Evolutionary conservation across 2,329 filamentous ascomycete species (phyloP), one percentile per base, ranked within the genome.

Genomic region (Botrytis deweyae): DNA sequence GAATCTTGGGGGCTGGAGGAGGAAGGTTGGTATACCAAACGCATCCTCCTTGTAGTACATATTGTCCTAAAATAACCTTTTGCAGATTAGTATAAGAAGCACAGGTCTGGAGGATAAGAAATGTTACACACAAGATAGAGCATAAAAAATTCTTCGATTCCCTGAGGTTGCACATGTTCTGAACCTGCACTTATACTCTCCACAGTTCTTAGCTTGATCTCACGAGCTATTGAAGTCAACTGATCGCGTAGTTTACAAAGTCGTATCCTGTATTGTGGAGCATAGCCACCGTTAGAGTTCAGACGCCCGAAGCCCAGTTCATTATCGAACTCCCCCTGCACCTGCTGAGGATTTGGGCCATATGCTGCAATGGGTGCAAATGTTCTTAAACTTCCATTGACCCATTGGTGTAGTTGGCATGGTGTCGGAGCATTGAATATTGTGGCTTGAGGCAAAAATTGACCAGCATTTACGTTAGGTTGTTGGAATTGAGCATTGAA

Each of bases 121-220:
- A 29, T 29, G 4, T n/a, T 25, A 69, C 49, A 33, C 58, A 69
- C 66, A 25, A 69, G 38, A 42, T 69, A 69, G 18, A 69, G 25
- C 25, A 22, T 44, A 25, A 69, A 22, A 25, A 6, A 20, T 12
- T 25, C 6, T 20, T n/a, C 9, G 12, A 33, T 5, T 12, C 49
- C 33, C 1, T 40, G 3, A 18, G n/a, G 6, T 25, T n/a, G 1
- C n/a, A 1, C 18, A 58, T 42, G 8, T 16, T 33, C 20, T n/a
- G 49, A 58, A 33, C n/a, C 1, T 25, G 66, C 18, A 69, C 3
- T 42, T 6, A 16, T 42, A 42, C 49, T 58, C 3, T 12, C 49
- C 36, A 69, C 66, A n/a, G n/a, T 42, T 58, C 4, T 10, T 3
- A 69, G n/a, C 9, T 40, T 16, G n/a, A 69, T 55, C 38, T 69